Conservation (phyloP, 352 stramenopile genomes). For the Globisporangium irregulare region DNA sequence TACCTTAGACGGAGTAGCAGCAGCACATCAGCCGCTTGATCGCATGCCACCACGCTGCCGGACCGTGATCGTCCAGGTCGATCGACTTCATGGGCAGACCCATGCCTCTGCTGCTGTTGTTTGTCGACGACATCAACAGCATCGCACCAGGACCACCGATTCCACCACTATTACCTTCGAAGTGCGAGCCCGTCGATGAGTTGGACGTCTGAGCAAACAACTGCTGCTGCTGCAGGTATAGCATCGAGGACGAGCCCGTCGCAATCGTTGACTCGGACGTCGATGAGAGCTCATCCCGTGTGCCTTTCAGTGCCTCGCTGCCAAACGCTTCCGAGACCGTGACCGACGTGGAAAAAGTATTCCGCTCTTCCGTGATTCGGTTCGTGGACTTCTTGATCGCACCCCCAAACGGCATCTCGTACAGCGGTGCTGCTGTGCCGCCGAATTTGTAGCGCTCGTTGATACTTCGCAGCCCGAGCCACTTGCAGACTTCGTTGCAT, state of each 20-base stretch:
- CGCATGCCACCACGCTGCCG: slow-evolving; percentile 21
- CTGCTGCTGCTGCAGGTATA: slow-evolving; percentile 26
- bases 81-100: slow-evolving; percentile 15
- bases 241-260: slow-evolving; percentile 32
- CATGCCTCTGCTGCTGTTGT: background rate
- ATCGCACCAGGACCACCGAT: background rate
- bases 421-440: slow-evolving; percentile 72
- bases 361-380: slow-evolving; percentile 75
- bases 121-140: slow-evolving; percentile 3
- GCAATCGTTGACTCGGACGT: slow-evolving; percentile 22
- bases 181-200: slow-evolving; percentile 7
- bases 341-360: slow-evolving; percentile 77
- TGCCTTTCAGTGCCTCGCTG: slow-evolving; percentile 18
- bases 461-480: slow-evolving; percentile 71
- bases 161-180: slow-evolving; percentile 15
- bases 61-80: slow-evolving; percentile 11
- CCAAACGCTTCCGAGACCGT: slow-evolving; percentile 78
- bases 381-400: slow-evolving; percentile 85
- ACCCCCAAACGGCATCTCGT: slow-evolving; percentile 72
- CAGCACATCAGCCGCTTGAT: slow-evolving; percentile 35
- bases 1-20: slow-evolving; percentile 19
- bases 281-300: slow-evolving; percentile 20
- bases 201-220: slow-evolving; percentile 11
- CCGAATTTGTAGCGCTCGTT: slow-evolving; percentile 77
- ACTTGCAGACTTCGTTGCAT: slow-evolving; percentile 85